Percentiles rank a stretch among this genome's conserved stretches.
Evolutionary conservation across 768 basidiomycete genomes (phyloP).

Genomic region (Rhizopogon vulgaris): DNA sequence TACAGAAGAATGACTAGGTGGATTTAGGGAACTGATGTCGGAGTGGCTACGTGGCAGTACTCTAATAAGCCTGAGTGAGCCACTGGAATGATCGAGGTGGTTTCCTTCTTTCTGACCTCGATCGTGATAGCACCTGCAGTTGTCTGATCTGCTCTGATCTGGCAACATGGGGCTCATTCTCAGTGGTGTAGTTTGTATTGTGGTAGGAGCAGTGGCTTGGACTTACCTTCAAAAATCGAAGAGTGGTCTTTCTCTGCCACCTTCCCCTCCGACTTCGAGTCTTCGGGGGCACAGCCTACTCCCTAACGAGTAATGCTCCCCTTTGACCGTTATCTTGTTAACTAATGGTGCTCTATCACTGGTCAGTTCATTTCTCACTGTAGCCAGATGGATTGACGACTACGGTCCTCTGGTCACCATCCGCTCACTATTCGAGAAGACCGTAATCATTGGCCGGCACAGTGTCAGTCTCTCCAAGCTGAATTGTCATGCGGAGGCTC

Average conservation of each 20-base stretch:
- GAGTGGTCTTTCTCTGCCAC: background rate
- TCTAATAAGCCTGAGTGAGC: no score
- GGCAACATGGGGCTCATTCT: background rate
- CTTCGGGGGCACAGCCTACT: background rate
- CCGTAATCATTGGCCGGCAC: constrained; percentile 23
- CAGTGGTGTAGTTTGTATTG: background rate
- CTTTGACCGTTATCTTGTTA: background rate
- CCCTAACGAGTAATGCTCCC: background rate
- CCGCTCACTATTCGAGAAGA: constrained; percentile 14
- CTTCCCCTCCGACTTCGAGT: background rate
- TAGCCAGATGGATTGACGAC: constrained; percentile 14
- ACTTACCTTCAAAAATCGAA: background rate
- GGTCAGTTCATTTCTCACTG: background rate
- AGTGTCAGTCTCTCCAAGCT: constrained; percentile 6
- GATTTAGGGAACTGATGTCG: no score
- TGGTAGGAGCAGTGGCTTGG: background rate
- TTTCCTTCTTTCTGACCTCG: no score
- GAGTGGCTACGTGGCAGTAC: no score
- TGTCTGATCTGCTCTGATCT: no score
- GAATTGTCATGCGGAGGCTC: background rate
- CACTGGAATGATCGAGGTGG: no score
- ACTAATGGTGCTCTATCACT: background rate
- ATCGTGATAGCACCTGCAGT: background rate
- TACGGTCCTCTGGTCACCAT: constrained; percentile 21
- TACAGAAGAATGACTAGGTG: no score